These are phyloP conservation scores for Posidonia oceanica DNA, from an alignment of 116 monocot species.

Conservation along the genomic window DNA sequence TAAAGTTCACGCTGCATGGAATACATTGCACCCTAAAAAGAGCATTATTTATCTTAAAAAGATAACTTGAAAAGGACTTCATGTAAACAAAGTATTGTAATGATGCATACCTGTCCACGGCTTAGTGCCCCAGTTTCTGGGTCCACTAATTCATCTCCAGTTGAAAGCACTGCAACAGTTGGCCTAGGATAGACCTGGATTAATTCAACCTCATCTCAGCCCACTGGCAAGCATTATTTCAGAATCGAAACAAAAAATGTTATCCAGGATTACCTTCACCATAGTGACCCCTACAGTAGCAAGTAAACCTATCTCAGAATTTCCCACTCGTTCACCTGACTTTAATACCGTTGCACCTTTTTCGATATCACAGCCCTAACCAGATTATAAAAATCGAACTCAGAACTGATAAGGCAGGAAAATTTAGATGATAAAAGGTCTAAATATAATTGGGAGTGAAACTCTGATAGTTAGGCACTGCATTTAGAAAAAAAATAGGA, in stretches of 20 bases:
- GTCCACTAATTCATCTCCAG: slow-evolving; percentile 84
- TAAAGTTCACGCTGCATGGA: background rate
- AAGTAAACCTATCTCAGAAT: slow-evolving; percentile 83
- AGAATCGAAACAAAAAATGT: slow-evolving; percentile 3
- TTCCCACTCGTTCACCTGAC: slow-evolving; percentile 61
- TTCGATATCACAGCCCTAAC: slow-evolving; percentile 80
- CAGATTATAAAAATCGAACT: background rate
- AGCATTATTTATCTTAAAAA: background rate
- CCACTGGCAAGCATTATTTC: background rate
- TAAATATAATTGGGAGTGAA: background rate
- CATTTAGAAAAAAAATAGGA: no score
- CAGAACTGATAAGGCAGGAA: background rate
- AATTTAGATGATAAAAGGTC: background rate
- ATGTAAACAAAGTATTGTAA: background rate
- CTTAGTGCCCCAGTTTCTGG: slow-evolving; percentile 43
- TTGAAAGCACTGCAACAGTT: slow-evolving; percentile 74
- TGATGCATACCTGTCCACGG: slow-evolving; percentile 61
- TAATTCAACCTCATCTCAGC: slow-evolving; percentile 3
- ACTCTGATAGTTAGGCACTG: no score
- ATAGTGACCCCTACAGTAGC: slow-evolving; percentile 69
- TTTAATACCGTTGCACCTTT: slow-evolving; percentile 65
- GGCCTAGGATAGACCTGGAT: slow-evolving; percentile 71
- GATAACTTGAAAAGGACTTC: background rate
- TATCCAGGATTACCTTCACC: slow-evolving; percentile 59
- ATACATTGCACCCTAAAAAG: background rate